These are phyloP conservation scores for Evernia prunastri DNA, from an alignment of 495 filamentous ascomycete species.

Conservation along the genomic window DNA sequence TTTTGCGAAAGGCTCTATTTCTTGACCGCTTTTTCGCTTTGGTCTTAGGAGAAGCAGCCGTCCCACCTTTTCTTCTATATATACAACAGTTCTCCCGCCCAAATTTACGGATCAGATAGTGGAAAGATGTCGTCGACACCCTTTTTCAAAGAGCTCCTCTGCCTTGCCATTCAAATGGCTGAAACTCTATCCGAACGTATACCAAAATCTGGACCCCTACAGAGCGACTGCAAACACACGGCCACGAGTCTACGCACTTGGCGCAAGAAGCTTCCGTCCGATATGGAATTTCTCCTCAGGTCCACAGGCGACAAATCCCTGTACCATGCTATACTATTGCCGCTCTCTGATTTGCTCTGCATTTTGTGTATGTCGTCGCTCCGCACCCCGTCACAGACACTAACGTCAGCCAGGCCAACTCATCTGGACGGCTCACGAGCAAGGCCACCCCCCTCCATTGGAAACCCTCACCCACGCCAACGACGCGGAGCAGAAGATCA, in stretches of 20 bases:
- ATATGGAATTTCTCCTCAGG: not conserved
- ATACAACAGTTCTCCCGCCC: not conserved
- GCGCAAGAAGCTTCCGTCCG: not conserved
- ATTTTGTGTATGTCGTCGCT: not conserved
- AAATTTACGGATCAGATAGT: not conserved
- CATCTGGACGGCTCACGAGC: not conserved
- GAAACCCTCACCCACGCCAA: not conserved
- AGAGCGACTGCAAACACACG: not conserved
- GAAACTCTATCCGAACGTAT: conserved; percentile 3
- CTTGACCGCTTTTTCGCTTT: conserved; percentile 4
- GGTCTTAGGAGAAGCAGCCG: not conserved
- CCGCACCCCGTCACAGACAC: not conserved
- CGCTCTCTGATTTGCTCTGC: not conserved
- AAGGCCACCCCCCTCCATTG: not conserved
- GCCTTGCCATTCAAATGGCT: not conserved
- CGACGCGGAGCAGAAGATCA: conserved; percentile 5
- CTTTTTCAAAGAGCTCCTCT: not conserved
- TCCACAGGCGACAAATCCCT: not conserved
- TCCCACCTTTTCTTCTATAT: not conserved
- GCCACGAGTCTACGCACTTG: not conserved
- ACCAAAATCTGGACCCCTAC: not conserved
- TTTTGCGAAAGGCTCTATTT: not conserved
- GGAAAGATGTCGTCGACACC: not conserved
- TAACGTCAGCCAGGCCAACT: not conserved
- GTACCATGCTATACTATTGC: not conserved